These are phyloP conservation scores for Castanea sativa DNA, from an alignment of 306 rosid genomes.

Conservation along the genomic window DNA sequence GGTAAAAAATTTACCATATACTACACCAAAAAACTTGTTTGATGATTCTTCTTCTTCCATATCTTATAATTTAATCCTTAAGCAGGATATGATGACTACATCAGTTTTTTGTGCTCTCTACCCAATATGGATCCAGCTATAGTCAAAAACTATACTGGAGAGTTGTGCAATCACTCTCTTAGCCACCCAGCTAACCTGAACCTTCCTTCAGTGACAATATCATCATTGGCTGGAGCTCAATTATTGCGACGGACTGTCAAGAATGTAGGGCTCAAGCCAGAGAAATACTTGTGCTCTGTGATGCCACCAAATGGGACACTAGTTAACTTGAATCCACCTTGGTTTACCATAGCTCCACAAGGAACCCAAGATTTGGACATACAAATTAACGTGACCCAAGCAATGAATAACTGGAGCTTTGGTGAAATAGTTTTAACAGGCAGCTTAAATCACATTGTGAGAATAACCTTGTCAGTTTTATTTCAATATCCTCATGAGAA, in stretches of 20 bases:
- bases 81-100: slow-evolving; percentile 63
- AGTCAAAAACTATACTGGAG: slow-evolving; percentile 49
- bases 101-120: slow-evolving; percentile 78
- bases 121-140: slow-evolving; percentile 41
- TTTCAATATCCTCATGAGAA: slow-evolving; percentile 30
- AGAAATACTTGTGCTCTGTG: slow-evolving; percentile 59
- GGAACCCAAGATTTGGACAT: slow-evolving; percentile 52
- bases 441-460: slow-evolving; percentile 66
- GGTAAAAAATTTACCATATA: slow-evolving; percentile 25
- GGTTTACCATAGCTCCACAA: slow-evolving; percentile 63
- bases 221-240: slow-evolving; percentile 48
- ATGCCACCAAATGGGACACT: slow-evolving; percentile 73
- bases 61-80: slow-evolving; percentile 5
- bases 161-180: slow-evolving; percentile 43
- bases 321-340: slow-evolving; percentile 47
- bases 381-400: slow-evolving; percentile 47
- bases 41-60: not conserved
- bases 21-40: not conserved
- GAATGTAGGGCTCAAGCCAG: slow-evolving; percentile 59
- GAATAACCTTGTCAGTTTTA: slow-evolving; percentile 64
- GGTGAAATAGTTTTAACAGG: slow-evolving; percentile 80
- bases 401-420: slow-evolving; percentile 54
- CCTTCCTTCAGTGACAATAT: slow-evolving; percentile 77
- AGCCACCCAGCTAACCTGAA: slow-evolving; percentile 68
- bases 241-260: slow-evolving; percentile 47